These are phyloP conservation scores for Saccharum officinarum DNA, from an alignment of 176 grass and related monocot species.

Conservation along the genomic window DNA sequence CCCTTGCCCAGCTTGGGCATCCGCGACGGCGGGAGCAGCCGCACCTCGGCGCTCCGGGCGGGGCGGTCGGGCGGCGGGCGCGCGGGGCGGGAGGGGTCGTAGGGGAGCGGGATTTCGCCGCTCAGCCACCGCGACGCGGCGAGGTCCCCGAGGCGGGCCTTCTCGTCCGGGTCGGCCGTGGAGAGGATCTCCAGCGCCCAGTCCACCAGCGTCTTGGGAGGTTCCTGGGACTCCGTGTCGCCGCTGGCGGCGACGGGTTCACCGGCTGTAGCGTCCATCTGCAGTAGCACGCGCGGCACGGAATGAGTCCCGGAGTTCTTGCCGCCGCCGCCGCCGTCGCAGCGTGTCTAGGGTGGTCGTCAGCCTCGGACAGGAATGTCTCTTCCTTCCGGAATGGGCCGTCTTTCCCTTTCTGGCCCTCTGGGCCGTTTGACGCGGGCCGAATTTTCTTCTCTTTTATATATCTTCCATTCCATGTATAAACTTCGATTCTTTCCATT, in stretches of 20 bases:
- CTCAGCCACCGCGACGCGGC: conserved; percentile 56
- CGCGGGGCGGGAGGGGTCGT: conserved; percentile 31
- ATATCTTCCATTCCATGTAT: no score
- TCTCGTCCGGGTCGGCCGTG: conserved; percentile 67
- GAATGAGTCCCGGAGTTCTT: neutral
- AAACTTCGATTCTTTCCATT: no score
- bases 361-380: neutral
- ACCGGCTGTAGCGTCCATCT: conserved; percentile 10
- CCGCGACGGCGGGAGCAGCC: conserved; percentile 62
- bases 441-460: no score
- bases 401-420: neutral
- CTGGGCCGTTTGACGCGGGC: neutral
- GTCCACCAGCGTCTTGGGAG: conserved; percentile 70
- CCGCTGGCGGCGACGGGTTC: neutral
- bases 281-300: neutral
- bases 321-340: conserved; percentile 4
- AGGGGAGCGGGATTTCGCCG: conserved; percentile 57
- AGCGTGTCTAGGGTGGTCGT: neutral
- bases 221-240: neutral
- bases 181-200: conserved; percentile 71
- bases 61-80: conserved; percentile 54
- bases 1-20: conserved; percentile 82
- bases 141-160: conserved; percentile 68
- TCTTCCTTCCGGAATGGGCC: neutral
- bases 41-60: conserved; percentile 61